Evolutionary conservation across 192 early-diverging fungal genomes (phyloP).

Genomic region (Entomortierella chlamydospora): DNA sequence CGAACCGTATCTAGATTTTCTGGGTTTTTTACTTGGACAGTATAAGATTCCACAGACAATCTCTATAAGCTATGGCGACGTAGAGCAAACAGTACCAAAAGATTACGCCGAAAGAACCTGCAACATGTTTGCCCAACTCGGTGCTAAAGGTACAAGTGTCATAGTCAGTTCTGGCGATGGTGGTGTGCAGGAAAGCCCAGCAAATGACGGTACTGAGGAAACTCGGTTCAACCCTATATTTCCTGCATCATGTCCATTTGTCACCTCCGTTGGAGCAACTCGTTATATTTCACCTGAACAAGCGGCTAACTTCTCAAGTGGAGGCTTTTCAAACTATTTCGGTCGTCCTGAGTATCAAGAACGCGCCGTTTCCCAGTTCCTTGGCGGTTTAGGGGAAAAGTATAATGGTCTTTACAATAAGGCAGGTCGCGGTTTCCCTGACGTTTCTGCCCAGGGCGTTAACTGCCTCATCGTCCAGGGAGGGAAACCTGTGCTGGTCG

Average conservation of each 20-base stretch:
- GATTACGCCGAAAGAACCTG: neutral
- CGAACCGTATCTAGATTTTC: neutral
- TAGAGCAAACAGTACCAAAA: neutral
- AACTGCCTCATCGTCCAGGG: neutral
- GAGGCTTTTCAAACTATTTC: conserved; percentile 26
- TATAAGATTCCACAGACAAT: neutral
- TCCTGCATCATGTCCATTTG: conserved; percentile 12
- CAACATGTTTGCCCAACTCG: conserved; percentile 3
- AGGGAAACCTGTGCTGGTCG: neutral
- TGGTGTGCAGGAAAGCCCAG: neutral
- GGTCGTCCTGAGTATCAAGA: neutral
- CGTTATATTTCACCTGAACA: neutral
- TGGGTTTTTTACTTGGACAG: neutral
- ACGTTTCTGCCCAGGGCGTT: conserved; percentile 9
- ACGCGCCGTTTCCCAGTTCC: neutral
- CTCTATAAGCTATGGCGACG: conserved; percentile 3
- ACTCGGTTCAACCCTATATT: neutral
- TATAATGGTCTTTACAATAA: conserved; percentile 1
- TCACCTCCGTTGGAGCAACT: conserved; percentile 18
- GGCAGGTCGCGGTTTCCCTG: conserved; percentile 8
- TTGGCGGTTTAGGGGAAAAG: neutral
- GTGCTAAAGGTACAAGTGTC: neutral
- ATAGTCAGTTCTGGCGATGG: conserved; percentile 8
- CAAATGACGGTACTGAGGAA: neutral
- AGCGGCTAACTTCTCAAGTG: conserved; percentile 7